Conservation (phyloP, 2,329 filamentous ascomycete genomes). For the Tolypocladium sp. region DNA sequence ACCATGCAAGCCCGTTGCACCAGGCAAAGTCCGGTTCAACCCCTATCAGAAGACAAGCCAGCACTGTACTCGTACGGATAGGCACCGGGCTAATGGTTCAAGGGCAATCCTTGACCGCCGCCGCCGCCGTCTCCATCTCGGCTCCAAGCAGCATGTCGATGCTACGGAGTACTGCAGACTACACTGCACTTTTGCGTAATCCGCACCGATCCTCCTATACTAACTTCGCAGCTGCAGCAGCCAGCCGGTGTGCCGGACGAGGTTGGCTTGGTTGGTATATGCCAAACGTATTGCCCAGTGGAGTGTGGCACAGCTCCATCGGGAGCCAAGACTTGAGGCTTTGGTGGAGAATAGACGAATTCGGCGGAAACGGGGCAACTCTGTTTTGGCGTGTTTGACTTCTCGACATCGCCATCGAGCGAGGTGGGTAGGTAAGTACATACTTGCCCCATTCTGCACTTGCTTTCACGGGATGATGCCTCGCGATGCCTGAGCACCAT, state of each 20-base stretch:
- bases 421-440: not conserved
- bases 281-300: not conserved
- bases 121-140: not conserved
- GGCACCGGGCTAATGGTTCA: not conserved
- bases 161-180: not conserved
- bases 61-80: not conserved
- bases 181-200: not conserved
- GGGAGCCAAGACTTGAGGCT: not conserved
- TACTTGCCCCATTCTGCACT: not conserved
- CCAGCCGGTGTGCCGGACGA: too few species aligned
- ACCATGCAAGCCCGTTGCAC: not conserved
- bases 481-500: not conserved
- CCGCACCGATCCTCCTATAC: not conserved
- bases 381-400: not conserved
- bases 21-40: not conserved
- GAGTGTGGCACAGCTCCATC: not conserved
- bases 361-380: not conserved
- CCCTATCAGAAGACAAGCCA: not conserved
- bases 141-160: not conserved
- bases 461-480: not conserved
- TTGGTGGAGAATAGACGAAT: not conserved
- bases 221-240: not conserved
- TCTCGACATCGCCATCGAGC: not conserved
- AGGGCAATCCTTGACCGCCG: not conserved
- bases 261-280: too few species aligned